Conservation (phyloP, 352 stramenopile species). For the Globisporangium splendens region DNA sequence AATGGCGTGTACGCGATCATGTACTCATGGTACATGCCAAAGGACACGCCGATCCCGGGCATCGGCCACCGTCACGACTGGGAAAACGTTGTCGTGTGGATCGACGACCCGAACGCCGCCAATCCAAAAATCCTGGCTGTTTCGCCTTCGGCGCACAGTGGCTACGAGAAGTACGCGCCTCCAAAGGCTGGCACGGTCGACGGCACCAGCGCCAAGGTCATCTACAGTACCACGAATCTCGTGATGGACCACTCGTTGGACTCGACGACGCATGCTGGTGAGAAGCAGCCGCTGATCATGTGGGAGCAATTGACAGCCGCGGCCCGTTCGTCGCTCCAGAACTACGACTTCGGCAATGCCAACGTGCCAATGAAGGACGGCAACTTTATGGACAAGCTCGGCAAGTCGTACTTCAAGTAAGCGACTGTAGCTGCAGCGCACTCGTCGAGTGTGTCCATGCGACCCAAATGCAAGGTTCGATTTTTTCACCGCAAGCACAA, state of each 20-base stretch:
- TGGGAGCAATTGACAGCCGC: slow-evolving; percentile 9
- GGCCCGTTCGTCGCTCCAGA: slow-evolving; percentile 14
- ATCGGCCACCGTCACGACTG: slow-evolving; percentile 36
- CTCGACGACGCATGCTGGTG: slow-evolving; percentile 13
- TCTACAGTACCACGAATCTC: slow-evolving; percentile 6
- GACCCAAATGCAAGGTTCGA: no score
- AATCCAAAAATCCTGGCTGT: slow-evolving; percentile 21
- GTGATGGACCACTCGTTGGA: slow-evolving; percentile 11
- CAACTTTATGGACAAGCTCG: no score
- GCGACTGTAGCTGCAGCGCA: no score
- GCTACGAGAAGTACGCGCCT: slow-evolving; percentile 19
- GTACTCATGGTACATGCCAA: slow-evolving; percentile 42
- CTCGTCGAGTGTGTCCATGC: no score
- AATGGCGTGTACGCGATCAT: slow-evolving; percentile 22
- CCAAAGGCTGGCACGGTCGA: slow-evolving; percentile 16
- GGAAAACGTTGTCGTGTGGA: slow-evolving; percentile 37
- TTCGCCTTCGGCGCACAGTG: slow-evolving; percentile 20
- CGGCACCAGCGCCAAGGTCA: slow-evolving; percentile 19
- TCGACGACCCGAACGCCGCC: slow-evolving; percentile 20
- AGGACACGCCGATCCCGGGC: slow-evolving; percentile 25
- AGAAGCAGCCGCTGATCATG: slow-evolving; percentile 14
- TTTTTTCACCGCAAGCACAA: no score
- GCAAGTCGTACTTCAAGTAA: slow-evolving; percentile 12
- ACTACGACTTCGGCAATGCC: slow-evolving; percentile 15
- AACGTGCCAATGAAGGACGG: slow-evolving; percentile 24